phyloP scores from a whole-genome alignment of 2,329 filamentous ascomycete genomes.

The Myriosclerotinia duriaeana region DNA sequence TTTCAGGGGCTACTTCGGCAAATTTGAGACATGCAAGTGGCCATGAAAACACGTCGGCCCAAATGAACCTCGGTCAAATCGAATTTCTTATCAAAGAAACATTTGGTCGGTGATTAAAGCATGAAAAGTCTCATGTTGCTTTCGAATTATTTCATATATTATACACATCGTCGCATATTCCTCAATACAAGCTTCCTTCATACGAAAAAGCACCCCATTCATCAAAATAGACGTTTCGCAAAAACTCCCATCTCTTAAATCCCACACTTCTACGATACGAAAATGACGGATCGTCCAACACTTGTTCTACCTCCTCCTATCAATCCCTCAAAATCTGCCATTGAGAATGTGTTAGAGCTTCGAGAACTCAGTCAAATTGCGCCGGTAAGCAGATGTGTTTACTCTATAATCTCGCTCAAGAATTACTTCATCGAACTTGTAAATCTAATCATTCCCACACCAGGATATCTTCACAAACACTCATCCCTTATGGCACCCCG shows the following conservation, averaged over 20 bases:
- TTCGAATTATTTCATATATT: neutral
- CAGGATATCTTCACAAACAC: conserved; percentile 95
- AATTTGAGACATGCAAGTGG: neutral
- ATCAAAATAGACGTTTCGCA: neutral
- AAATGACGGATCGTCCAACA: conserved; percentile 48
- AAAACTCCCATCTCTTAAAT: neutral
- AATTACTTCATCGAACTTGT: neutral
- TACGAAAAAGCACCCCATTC: neutral
- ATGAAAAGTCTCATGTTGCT: neutral
- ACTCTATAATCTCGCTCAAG: conserved; percentile 23
- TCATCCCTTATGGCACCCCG: conserved; percentile 86
- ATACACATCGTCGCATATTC: neutral
- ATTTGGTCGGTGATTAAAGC: neutral
- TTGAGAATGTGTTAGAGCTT: conserved; percentile 87
- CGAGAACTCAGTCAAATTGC: conserved; percentile 75
- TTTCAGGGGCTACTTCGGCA: conserved; percentile 11
- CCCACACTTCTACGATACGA: neutral
- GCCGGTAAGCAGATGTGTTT: conserved; percentile 53
- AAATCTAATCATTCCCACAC: neutral
- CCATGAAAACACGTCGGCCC: neutral
- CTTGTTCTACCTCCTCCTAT: conserved; percentile 73
- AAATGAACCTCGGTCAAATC: conserved; percentile 12
- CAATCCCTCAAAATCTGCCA: conserved; percentile 70
- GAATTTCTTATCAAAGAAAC: conserved; percentile 11
- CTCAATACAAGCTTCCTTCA: neutral